A percentile compares a stretch with the other conserved stretches of the same genome.
These are phyloP conservation scores for Herpotrichia juniperi DNA, from an alignment of 2,329 filamentous ascomycete genomes.

Conservation along the genomic window DNA sequence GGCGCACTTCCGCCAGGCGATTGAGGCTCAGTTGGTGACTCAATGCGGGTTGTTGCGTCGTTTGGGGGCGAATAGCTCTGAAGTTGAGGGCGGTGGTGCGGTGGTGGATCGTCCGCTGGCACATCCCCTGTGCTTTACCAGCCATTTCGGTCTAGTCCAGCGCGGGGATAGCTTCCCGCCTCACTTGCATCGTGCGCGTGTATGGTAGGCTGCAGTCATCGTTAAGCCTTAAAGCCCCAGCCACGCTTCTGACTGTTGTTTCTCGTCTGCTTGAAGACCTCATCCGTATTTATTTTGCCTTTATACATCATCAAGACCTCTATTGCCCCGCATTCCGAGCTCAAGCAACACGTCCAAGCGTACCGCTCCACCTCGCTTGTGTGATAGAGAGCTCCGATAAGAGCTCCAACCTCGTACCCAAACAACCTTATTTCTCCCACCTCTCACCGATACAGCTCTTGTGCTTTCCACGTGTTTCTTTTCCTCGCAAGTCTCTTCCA, in stretches of 20 bases:
- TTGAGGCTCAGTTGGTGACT: background rate
- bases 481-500: background rate
- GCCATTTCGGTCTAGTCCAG: background rate
- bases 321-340: background rate
- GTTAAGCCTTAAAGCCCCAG: slow-evolving; percentile 8
- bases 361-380: background rate
- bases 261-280: background rate
- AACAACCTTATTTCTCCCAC: background rate
- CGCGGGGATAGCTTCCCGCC: slow-evolving; percentile 6
- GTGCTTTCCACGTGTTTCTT: background rate
- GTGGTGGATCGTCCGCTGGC: background rate
- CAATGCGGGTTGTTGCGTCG: background rate
- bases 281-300: background rate
- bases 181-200: slow-evolving; percentile 4
- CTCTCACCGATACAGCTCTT: background rate
- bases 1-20: background rate
- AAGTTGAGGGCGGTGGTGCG: background rate
- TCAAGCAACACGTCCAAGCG: background rate
- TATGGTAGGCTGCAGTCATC: slow-evolving; percentile 2
- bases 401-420: background rate
- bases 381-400: background rate
- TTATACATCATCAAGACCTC: background rate
- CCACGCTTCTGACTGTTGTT: slow-evolving; percentile 1
- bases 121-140: background rate
- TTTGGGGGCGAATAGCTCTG: background rate